Base-by-base conservation (phyloP, 2,329 filamentous ascomycete genomes). In the Colletotrichum echinochloae region DNA sequence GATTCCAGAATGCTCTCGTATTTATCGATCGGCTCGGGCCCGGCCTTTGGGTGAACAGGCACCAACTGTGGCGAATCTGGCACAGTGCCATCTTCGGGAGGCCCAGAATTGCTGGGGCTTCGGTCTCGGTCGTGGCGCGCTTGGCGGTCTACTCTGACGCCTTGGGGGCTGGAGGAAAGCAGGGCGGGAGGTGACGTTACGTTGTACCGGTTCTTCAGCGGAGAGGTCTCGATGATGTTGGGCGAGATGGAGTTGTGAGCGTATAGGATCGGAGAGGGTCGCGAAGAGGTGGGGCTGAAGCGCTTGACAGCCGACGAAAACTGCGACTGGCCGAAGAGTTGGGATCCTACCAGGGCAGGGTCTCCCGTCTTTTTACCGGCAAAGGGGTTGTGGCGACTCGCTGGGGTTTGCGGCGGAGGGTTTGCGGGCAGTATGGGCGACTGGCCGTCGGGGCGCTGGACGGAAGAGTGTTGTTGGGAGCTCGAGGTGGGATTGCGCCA, bases 261-360 rank as follows among this genome's bases (percentile, higher is more conserved):
- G 30, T 86, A 83, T 5, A 84, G 74, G 51, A 83, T 79, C 0
- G 87, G 87, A 1, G 88, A 90, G 0, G 88, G 88, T 14, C 87
- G 82, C 1, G 87, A 89, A 1, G 87, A 89, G 0, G 87, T 89
- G 26, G 88, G 88, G 68, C 87, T 89, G 55, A 80, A 77, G 30
- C 79, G 81, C 74, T 84, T 87, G 20, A 83, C 75, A 1, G 82
- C 86, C 1, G 87, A 88, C 2, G 88, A 88, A 39, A 80, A 80
- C 72, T 88, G 88, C 0, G 88, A 89, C 73, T 86, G 84, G 1
- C 81, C 83, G 73, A 90, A 90, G 11, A 90, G 79, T 75, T 90
- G 87, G 9, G 86, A 85, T 75, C 76, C 81, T 64, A 73, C 79
- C 75, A 81, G 78, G 1, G 81, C 74, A 78, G 76, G 68, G 66